Conservation (phyloP, 2,329 filamentous ascomycete species). For the Gremmenia infestans region DNA sequence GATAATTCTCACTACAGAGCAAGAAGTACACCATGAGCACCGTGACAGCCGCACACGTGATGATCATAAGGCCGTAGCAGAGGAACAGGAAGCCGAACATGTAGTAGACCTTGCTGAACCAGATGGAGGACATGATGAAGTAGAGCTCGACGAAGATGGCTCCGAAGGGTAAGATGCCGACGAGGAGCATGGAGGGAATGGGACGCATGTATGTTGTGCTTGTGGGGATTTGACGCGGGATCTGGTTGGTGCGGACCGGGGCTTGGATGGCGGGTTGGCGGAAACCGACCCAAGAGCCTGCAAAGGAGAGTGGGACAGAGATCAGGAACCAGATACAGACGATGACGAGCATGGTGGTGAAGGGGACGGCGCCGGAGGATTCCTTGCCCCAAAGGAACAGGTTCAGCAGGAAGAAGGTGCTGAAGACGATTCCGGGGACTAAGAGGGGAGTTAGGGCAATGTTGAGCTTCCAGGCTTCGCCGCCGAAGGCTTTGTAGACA, state of each 20-base stretch:
- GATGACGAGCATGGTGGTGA: constrained; percentile 93
- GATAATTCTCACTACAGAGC: constrained; percentile 93
- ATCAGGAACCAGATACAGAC: constrained; percentile 96
- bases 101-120: constrained; percentile 99
- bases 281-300: constrained; percentile 91
- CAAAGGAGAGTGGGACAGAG: constrained; percentile 84
- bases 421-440: constrained; percentile 82
- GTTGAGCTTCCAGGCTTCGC: constrained; percentile 91
- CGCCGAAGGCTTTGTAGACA: constrained; percentile 90
- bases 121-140: constrained; percentile 99
- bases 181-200: constrained; percentile 84
- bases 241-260: constrained; percentile 94
- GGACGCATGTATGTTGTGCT: constrained; percentile 77
- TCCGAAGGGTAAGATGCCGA: constrained; percentile 88
- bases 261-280: constrained; percentile 65
- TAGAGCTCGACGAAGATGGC: constrained; percentile 98
- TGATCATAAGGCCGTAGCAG: constrained; percentile 95
- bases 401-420: constrained; percentile 87
- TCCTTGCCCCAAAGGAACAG: constrained; percentile 93
- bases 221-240: constrained; percentile 91
- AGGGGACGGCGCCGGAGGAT: constrained; percentile 90
- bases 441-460: constrained; percentile 83
- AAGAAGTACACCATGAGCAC: constrained; percentile 95
- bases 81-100: constrained; percentile 99
- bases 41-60: constrained; percentile 88